Conservation (phyloP, 805 yeast genomes). For the Lachancea waltii region DNA sequence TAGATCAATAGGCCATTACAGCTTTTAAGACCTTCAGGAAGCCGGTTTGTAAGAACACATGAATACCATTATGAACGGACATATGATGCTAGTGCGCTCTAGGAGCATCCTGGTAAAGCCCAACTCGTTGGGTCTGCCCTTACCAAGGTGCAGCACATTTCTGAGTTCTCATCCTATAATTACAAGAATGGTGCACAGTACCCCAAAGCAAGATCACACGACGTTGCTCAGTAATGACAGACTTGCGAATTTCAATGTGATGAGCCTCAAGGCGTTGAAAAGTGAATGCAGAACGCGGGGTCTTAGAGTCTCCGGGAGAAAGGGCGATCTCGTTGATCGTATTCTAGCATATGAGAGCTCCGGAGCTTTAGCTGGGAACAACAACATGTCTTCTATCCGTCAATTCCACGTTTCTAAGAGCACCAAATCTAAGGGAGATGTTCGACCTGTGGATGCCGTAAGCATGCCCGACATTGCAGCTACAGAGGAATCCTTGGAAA, state of each 20-base stretch:
- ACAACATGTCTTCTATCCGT: conserved; percentile 1
- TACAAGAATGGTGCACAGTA: conserved; percentile 26
- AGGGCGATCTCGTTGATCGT: conserved; percentile 46
- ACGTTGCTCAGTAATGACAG: conserved; percentile 19
- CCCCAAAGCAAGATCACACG: conserved; percentile 24
- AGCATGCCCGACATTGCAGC: conserved; percentile 38
- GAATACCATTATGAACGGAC: background rate
- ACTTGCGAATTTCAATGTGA: conserved; percentile 27
- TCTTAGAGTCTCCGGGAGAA: conserved; percentile 54
- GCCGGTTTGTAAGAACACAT: no score
- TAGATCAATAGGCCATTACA: no score
- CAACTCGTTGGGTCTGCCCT: background rate
- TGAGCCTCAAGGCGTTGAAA: conserved; percentile 51
- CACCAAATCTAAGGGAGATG: conserved; percentile 45
- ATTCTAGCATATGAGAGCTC: conserved; percentile 20
- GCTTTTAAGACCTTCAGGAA: no score
- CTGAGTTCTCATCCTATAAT: background rate
- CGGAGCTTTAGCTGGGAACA: background rate
- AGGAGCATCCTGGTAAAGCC: background rate
- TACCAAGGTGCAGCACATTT: background rate
- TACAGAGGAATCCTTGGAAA: conserved; percentile 24
- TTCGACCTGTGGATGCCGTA: conserved; percentile 52
- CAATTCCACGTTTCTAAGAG: conserved; percentile 10
- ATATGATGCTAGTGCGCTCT: background rate
- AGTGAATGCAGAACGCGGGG: conserved; percentile 56